Percentiles rank a stretch among this genome's conserved stretches.
Conservation (phyloP, 2,329 filamentous ascomycete genomes). For the Trichoderma semiorbis region DNA sequence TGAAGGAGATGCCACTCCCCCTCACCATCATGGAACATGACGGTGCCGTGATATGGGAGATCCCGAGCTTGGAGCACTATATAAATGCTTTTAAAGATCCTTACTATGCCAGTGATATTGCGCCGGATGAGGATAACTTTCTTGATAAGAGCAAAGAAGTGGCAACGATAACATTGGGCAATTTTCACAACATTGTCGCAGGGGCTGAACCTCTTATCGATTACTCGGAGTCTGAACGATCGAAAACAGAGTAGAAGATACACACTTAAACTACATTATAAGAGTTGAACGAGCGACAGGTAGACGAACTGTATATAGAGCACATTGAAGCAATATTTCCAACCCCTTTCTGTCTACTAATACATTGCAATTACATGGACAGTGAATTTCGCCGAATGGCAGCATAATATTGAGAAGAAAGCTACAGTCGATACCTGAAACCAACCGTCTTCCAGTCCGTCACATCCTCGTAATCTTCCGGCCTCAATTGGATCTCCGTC, state of each 20-base stretch:
- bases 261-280: neutral
- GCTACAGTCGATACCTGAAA: constrained; percentile 54
- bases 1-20: neutral
- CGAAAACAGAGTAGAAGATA: neutral
- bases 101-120: constrained; percentile 10
- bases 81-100: constrained; percentile 10
- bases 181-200: neutral
- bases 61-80: constrained; percentile 7
- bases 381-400: neutral
- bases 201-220: constrained; percentile 10
- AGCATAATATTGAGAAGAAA: neutral
- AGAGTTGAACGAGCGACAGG: neutral
- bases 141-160: constrained; percentile 14
- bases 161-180: constrained; percentile 10
- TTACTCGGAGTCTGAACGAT: neutral
- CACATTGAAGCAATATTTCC: neutral
- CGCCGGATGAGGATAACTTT: constrained; percentile 12
- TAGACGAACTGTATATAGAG: neutral
- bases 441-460: constrained; percentile 59
- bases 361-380: neutral
- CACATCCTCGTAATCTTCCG: constrained; percentile 52
- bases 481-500: constrained; percentile 36
- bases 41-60: constrained; percentile 16
- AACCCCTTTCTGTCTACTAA: neutral
- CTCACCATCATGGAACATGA: constrained; percentile 7